phyloP scores from a whole-genome alignment of 495 filamentous ascomycete genomes.

The Penicillium psychrofluorescens region DNA sequence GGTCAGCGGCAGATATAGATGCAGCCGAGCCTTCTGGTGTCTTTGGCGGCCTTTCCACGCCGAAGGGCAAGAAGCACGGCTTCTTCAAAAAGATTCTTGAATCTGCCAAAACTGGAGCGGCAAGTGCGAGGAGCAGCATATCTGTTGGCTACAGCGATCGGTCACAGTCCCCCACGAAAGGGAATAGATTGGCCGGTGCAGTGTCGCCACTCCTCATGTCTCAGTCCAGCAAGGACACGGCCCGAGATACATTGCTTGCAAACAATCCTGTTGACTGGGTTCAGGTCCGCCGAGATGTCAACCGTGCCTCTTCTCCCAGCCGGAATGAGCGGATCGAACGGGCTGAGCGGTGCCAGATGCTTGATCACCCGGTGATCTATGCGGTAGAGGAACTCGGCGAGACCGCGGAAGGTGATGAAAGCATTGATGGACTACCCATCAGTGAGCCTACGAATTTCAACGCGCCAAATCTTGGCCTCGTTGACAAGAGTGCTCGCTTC shows the following conservation, averaged over 20 bases:
- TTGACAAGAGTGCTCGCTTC: slow-evolving; percentile 95
- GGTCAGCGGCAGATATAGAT: slow-evolving; percentile 27
- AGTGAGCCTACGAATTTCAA: slow-evolving; percentile 78
- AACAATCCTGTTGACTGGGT: slow-evolving; percentile 75
- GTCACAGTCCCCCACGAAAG: slow-evolving; percentile 43
- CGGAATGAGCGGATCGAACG: slow-evolving; percentile 79
- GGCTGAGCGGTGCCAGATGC: slow-evolving; percentile 88
- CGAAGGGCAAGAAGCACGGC: slow-evolving; percentile 84
- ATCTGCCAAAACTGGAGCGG: slow-evolving; percentile 87
- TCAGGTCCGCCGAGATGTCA: slow-evolving; percentile 89
- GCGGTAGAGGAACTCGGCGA: slow-evolving; percentile 83
- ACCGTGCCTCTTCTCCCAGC: slow-evolving; percentile 87
- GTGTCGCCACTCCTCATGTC: slow-evolving; percentile 28
- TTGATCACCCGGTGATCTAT: slow-evolving; percentile 80
- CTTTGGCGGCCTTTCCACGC: slow-evolving; percentile 76
- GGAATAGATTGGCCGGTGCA: slow-evolving; percentile 24
- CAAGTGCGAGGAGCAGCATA: slow-evolving; percentile 80
- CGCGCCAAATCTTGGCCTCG: slow-evolving; percentile 68
- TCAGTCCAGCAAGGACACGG: slow-evolving; percentile 36
- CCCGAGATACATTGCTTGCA: slow-evolving; percentile 61
- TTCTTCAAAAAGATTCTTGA: slow-evolving; percentile 97
- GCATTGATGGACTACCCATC: slow-evolving; percentile 74
- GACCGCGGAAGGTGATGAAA: slow-evolving; percentile 85
- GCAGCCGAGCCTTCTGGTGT: slow-evolving; percentile 43
- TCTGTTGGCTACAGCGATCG: slow-evolving; percentile 51